A percentile compares a stretch with the other conserved stretches of the same genome.
These are phyloP conservation scores for Cylindrotheca closterium DNA, from an alignment of 108 stramenopile genomes.

Conservation along the genomic window DNA sequence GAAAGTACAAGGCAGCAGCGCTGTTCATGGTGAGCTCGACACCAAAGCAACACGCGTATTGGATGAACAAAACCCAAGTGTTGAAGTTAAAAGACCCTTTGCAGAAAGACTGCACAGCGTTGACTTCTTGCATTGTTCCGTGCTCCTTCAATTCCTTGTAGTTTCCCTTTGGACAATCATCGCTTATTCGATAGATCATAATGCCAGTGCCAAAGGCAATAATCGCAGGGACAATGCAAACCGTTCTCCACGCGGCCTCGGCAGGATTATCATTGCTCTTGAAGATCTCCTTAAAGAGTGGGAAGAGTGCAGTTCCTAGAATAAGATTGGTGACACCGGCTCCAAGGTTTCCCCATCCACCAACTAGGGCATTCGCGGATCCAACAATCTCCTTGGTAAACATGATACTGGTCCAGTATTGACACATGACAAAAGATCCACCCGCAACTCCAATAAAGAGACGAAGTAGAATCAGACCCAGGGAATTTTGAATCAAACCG, in stretches of 20 bases:
- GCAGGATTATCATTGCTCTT: conserved; percentile 45
- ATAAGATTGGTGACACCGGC: conserved; percentile 84
- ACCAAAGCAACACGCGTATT: conserved; percentile 92
- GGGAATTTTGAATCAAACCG: conserved; percentile 73
- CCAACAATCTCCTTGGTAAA: conserved; percentile 89
- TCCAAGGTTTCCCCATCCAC: conserved; percentile 92
- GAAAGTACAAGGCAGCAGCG: conserved; percentile 84
- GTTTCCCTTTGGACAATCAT: conserved; percentile 90
- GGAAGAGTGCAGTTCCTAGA: conserved; percentile 73
- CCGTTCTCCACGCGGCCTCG: conserved; percentile 82
- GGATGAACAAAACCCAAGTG: conserved; percentile 87
- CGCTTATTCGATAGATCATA: conserved; percentile 52
- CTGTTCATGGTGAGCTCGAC: conserved; percentile 93
- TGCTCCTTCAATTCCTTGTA: conserved; percentile 76
- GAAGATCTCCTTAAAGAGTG: conserved; percentile 62
- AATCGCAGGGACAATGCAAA: conserved; percentile 76
- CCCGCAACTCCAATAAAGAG: conserved; percentile 87
- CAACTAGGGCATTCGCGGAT: conserved; percentile 86
- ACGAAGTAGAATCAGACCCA: conserved; percentile 64
- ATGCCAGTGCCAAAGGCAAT: conserved; percentile 54
- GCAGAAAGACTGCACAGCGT: conserved; percentile 65
- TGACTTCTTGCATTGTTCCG: conserved; percentile 74
- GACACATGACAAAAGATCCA: conserved; percentile 87
- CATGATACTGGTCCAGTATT: conserved; percentile 89
- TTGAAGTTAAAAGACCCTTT: conserved; percentile 75